Base-by-base conservation (phyloP, 768 basidiomycete species). In the Tylopilus cervinicoccineus region DNA sequence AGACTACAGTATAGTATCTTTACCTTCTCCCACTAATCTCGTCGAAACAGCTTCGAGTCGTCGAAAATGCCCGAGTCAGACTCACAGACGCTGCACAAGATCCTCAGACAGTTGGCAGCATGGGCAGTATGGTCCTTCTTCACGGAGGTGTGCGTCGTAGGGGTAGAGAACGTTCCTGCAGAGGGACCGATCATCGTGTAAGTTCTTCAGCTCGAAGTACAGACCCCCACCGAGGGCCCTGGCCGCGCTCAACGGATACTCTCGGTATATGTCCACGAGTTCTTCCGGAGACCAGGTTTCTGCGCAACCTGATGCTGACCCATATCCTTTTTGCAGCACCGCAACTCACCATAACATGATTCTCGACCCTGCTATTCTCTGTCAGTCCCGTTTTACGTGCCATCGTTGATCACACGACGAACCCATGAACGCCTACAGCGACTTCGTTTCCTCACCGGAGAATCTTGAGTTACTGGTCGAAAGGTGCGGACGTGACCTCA, bases 261-360 rank as follows among this genome's bases (percentile, higher is more conserved):
- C 28, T 47, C 31, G 40, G 19, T 22, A 29, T 23, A 32, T 28
- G n/a, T 31, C 50, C 22, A 32, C 9, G 43, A 38, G 43, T 37
- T 37, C 38, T 28, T 19, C 47, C 27, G 19, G 34, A 34, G 24
- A 5, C 38, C 26, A 22, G 19, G 36, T 13, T 43, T 43, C 36
- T 36, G 19, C 45, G 20, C 24, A 19, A 13, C 36, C 45, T 13
- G 38, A 61, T 43, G 47, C 38, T 63, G 19, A 63, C 41, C 13
- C 27, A 23, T 39, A 42, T 46, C 40, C 33, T 48, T 48, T 54
- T 47, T 52, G 40, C 62, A 92, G 89, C 32, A 80, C 86, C 3
- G 86, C 84, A 36, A 90, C 88, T 4, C 93, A 96, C 63, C 88
- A 93, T 60, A 97, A 96, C 66, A 95, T 94, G 93, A 93, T 91